Base-by-base conservation (phyloP, 2,329 filamentous ascomycete species). In the Fusarium sp. region DNA sequence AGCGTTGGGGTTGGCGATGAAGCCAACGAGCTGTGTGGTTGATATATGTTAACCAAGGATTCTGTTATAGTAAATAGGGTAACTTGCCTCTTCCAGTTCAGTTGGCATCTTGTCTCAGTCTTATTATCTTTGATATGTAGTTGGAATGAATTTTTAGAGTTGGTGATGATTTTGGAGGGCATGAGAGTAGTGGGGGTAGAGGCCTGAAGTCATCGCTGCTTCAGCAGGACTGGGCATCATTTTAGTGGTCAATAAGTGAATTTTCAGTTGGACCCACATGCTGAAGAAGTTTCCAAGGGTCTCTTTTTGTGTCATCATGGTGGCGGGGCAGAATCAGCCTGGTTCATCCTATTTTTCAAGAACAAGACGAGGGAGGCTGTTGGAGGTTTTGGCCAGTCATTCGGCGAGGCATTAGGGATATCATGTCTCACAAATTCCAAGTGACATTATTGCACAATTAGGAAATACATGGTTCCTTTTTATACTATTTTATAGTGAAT, bases 1-100 rank as follows among this genome's bases (percentile, higher is more conserved):
- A 45, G 94, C 94, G 80, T 97, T 97, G 67, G 93, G 93, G 83
- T 97, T 92, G 82, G 93, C 92, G 66, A 98, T 93, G 83, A 98
- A 98, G 80, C 94, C 94, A 69, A 98, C 94, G 60, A 97, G 90
- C 94, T 97, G 76, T 97, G 76, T 35, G 31, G 48, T 27, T 14
- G 8, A n/a, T 41, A 16, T 9, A 67, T 27, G 69, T 77, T 23
- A 77, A 60, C 29, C 23, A 9, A 33, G 37, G 10, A 16, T 1
- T 27, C 5, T 7, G 7, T 23, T 37, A 23, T 2, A 1, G 4
- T 11, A 4, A 25, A 1, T 5, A 37, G 55, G 41, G n/a, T 7
- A 23, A 19, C 46, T 14, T 16, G 45, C 92, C 83, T 94, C 92
- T 84, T 94, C 92, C 48, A 94, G 81, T 84, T 94, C 92, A 46